Evolutionary conservation across 352 stramenopile genomes (phyloP).

Genomic region (Globisporangium middletonii): DNA sequence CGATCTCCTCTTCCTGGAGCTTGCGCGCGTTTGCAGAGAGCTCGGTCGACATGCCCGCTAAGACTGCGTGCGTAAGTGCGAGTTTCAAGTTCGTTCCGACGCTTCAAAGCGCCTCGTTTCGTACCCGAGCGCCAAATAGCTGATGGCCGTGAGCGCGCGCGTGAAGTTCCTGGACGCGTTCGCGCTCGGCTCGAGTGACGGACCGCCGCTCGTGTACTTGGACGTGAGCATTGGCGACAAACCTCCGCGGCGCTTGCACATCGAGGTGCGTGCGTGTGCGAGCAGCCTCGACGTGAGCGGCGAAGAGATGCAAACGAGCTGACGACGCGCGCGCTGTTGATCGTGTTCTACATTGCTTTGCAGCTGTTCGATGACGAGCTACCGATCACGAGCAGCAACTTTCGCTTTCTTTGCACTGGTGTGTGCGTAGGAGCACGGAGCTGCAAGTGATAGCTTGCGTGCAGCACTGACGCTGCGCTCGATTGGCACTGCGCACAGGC

Average conservation of each 20-base stretch:
- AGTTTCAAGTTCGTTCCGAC: not conserved
- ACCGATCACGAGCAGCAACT: slow-evolving; percentile 56
- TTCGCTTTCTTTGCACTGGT: slow-evolving; percentile 65
- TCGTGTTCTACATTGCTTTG: not conserved
- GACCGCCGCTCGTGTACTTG: slow-evolving; percentile 56
- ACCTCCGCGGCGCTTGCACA: slow-evolving; percentile 47
- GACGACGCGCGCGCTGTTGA: not conserved
- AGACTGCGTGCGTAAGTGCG: too few species aligned
- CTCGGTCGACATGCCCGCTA: slow-evolving; percentile 6
- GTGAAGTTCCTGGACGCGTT: slow-evolving; percentile 50
- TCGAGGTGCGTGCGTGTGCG: slow-evolving; percentile 32
- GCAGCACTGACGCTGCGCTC: not conserved
- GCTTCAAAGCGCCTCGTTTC: not conserved
- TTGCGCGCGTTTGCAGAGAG: slow-evolving; percentile 45
- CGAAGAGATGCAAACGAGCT: not conserved
- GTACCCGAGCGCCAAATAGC: not conserved
- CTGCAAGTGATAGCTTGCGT: not conserved
- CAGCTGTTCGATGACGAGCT: slow-evolving; percentile 76
- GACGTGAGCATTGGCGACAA: slow-evolving; percentile 49
- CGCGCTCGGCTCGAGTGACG: slow-evolving; percentile 20
- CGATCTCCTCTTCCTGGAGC: slow-evolving; percentile 54
- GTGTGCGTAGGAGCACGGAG: slow-evolving; percentile 3
- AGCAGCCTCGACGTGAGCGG: not conserved
- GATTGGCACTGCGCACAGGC: slow-evolving; percentile 13
- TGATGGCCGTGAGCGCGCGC: slow-evolving; percentile 39